A percentile compares a stretch with the other conserved stretches of the same genome.
Conservation (phyloP, 179 eudicot species). For the Silene coronaria region DNA sequence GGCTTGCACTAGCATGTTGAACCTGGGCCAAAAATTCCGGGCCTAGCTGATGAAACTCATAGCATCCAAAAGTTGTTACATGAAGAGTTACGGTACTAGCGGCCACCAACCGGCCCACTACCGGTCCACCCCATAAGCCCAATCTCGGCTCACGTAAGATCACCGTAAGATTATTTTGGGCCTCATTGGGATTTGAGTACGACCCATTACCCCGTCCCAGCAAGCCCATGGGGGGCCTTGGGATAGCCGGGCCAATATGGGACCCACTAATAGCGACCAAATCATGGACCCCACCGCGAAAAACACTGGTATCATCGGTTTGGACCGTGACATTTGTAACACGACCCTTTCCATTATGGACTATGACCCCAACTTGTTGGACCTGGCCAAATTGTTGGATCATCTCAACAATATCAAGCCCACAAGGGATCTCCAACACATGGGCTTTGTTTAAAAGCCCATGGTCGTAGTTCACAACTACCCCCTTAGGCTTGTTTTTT, state of each 20-base stretch:
- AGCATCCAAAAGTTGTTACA: slow-evolving; percentile 19
- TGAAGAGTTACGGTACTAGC: slow-evolving; percentile 15
- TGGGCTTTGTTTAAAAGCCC: slow-evolving; percentile 4
- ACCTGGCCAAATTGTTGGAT: slow-evolving; percentile 10
- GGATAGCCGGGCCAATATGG: slow-evolving; percentile 15
- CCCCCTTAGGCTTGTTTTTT: slow-evolving; percentile 29
- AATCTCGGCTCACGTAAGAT: slow-evolving; percentile 4
- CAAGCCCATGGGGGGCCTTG: neutral
- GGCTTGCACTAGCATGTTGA: slow-evolving; percentile 1
- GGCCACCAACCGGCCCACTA: slow-evolving; percentile 25
- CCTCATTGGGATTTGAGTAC: neutral
- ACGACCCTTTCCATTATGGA: slow-evolving; percentile 22
- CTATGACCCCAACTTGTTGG: slow-evolving; percentile 13
- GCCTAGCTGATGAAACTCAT: slow-evolving; percentile 17
- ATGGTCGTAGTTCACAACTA: neutral
- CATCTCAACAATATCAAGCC: slow-evolving; percentile 22
- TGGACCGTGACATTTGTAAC: slow-evolving; percentile 17
- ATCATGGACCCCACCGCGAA: slow-evolving; percentile 19
- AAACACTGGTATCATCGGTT: neutral
- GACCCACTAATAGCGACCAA: slow-evolving; percentile 14
- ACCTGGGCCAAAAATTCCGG: neutral
- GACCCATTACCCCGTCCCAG: neutral
- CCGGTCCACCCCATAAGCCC: slow-evolving; percentile 18
- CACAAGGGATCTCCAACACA: slow-evolving; percentile 25
- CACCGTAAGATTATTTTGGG: slow-evolving; percentile 7